phyloP scores from a whole-genome alignment of 2,329 filamentous ascomycete genomes.

The Claviceps pazoutovae region DNA sequence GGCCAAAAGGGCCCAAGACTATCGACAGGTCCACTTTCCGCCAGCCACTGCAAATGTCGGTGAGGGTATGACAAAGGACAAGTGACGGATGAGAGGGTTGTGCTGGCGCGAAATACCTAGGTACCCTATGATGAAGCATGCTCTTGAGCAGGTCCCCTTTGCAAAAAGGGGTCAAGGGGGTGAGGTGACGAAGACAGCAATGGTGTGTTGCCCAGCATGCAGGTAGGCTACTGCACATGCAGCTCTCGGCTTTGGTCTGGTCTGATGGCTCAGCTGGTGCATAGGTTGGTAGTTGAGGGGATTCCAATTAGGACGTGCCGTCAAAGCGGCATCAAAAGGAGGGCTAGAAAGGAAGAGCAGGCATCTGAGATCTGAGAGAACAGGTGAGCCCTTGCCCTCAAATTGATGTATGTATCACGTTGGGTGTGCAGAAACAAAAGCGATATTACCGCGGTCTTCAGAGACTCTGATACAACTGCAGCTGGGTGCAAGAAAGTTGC shows the following conservation, averaged over 20 bases:
- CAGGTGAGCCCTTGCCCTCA: background rate
- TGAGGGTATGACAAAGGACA: conserved; percentile 1
- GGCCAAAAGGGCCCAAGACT: background rate
- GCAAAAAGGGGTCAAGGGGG: background rate
- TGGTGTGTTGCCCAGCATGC: background rate
- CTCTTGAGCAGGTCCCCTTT: background rate
- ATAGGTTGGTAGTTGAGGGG: no score
- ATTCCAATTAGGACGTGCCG: no score
- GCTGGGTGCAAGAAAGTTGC: background rate
- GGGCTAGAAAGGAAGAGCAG: no score
- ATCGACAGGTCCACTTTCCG: conserved; percentile 1
- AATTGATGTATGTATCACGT: background rate
- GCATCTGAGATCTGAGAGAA: background rate
- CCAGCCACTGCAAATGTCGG: conserved; percentile 6
- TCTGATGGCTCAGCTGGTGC: background rate
- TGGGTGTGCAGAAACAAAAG: conserved; percentile 1
- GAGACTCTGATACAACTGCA: background rate
- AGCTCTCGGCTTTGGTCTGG: background rate
- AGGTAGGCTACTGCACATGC: background rate
- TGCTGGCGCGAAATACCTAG: background rate
- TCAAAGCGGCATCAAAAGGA: no score
- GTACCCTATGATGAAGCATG: background rate
- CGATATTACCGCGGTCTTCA: background rate
- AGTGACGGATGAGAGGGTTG: background rate
- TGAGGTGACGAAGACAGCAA: background rate